These are phyloP conservation scores for Leucaena leucocephala DNA, from an alignment of 306 rosid species.

Conservation along the genomic window DNA sequence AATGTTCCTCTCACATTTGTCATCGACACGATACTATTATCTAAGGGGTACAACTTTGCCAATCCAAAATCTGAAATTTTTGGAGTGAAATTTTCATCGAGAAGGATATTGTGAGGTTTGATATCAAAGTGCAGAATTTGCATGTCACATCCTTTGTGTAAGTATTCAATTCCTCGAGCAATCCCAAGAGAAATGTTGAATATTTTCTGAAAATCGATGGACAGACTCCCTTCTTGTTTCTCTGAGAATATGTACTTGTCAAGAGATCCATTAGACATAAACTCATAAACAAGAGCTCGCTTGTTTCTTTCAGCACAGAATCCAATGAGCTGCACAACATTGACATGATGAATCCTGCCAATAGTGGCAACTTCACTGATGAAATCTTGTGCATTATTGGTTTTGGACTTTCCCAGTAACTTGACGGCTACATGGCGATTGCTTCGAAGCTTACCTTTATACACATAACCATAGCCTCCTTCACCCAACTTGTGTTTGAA, in stretches of 20 bases:
- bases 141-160: neutral
- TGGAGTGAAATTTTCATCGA: neutral
- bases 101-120: neutral
- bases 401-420: neutral
- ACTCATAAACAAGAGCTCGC: neutral
- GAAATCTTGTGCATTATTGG: neutral
- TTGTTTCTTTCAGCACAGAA: neutral
- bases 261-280: neutral
- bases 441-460: neutral
- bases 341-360: neutral
- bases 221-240: neutral
- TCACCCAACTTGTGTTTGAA: slow-evolving; percentile 21
- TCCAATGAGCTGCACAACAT: slow-evolving; percentile 1
- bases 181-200: neutral
- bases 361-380: neutral
- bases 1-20: neutral
- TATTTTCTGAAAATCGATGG: neutral
- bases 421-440: neutral
- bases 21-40: neutral
- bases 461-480: neutral
- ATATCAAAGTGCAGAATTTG: neutral
- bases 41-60: neutral
- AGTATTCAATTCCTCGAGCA: neutral
- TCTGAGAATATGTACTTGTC: neutral
- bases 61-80: neutral